Percentiles rank a stretch among this genome's conserved stretches.
These are phyloP conservation scores for Rossbeevera mucosa DNA, from an alignment of 768 basidiomycete genomes.

Conservation along the genomic window DNA sequence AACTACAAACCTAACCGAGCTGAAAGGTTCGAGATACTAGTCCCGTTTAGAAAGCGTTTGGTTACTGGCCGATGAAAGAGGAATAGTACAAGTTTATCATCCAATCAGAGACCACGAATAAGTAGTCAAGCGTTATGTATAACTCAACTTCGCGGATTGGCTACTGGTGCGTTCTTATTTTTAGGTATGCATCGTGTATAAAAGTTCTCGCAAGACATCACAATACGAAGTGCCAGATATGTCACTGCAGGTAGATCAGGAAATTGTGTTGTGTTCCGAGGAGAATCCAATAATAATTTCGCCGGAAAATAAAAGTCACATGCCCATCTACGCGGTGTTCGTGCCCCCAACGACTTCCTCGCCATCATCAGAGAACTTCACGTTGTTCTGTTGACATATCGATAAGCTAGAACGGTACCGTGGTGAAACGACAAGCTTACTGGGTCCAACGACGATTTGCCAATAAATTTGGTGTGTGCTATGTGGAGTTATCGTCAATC, in stretches of 20 bases:
- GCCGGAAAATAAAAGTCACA: background rate
- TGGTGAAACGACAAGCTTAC: constrained; percentile 23
- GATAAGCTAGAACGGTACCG: background rate
- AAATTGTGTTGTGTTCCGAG: background rate
- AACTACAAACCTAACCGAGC: too few relatives aligned
- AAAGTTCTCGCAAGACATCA: background rate
- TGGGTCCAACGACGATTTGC: constrained; percentile 51
- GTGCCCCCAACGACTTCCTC: constrained; percentile 60
- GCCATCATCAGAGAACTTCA: constrained; percentile 77
- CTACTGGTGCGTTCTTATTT: too few relatives aligned
- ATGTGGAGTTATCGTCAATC: constrained; percentile 2
- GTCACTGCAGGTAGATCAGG: background rate
- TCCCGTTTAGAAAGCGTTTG: too few relatives aligned
- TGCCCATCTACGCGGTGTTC: constrained; percentile 12
- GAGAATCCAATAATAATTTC: background rate
- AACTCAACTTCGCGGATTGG: too few relatives aligned
- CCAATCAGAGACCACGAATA: too few relatives aligned
- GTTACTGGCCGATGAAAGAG: too few relatives aligned
- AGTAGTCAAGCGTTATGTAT: too few relatives aligned
- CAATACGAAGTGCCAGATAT: background rate
- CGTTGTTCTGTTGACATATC: constrained; percentile 49
- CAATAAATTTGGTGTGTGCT: constrained; percentile 88
- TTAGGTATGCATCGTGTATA: background rate
- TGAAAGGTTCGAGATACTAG: too few relatives aligned
- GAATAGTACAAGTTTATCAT: too few relatives aligned